Evolutionary conservation across 208 protist genomes (phyloP), one percentile per base, ranked within the genome.

Genomic region (Acanthamoeba royreba): DNA sequence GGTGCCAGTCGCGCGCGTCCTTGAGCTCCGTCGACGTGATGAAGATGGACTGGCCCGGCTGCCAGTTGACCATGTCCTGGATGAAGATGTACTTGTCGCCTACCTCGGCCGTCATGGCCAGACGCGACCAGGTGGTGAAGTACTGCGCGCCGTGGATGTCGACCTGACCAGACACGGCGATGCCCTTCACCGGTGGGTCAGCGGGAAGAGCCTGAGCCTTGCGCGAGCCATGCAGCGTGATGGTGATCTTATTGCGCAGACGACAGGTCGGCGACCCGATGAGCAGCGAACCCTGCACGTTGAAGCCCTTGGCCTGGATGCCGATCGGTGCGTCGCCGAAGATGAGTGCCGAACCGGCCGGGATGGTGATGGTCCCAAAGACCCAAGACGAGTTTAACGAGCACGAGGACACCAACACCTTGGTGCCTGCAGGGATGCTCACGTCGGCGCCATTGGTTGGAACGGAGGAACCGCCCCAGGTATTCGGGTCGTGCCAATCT

Each of bases 21-120:
- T 55, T n/a, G n/a, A n/a, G n/a, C n/a, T n/a, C n/a, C n/a, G n/a
- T n/a, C n/a, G n/a, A n/a, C n/a, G n/a, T n/a, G n/a, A n/a, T n/a
- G n/a, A n/a, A n/a, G n/a, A n/a, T n/a, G n/a, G n/a, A n/a, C n/a
- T 83, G 92, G 81, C 96, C 96, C 96, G 61, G 96, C 94, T 7
- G 96, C n/a, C n/a, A n/a, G n/a, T n/a, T n/a, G n/a, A n/a, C 69
- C 19, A 46, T 33, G 28, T 96, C 72, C 55, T 95, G 79, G 42
- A 97, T 4, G 90, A 91, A 96, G 7, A 92, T 33, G 4, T 63
- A n/a, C 22, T 42, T 42, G 35, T 96, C 95, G 74, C 83, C 93
- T 46, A 61, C 19, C 7, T 69, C 45, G 25, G 45, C 95, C 45
- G 93, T 95, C 17, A 38, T 19, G 46, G 94, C 38, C 15, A 96